Conservation (phyloP, 163 green algal species). For the Prototheca wickerhamii region DNA sequence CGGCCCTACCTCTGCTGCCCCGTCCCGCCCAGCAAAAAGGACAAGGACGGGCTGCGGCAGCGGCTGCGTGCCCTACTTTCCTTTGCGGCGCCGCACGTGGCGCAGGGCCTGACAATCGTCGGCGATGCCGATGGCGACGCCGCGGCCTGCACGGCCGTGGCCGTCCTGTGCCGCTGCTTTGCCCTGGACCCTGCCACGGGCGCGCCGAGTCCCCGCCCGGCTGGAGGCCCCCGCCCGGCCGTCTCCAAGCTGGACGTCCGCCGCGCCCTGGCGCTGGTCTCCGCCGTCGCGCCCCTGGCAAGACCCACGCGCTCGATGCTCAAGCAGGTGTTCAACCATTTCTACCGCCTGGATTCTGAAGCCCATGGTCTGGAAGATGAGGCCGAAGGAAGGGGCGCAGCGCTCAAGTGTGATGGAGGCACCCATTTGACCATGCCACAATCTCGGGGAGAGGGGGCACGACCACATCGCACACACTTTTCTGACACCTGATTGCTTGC, state of each 20-base stretch:
- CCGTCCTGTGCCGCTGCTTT: too few relatives aligned
- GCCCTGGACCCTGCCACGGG: too few relatives aligned
- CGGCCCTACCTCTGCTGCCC: too few relatives aligned
- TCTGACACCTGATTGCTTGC: too few relatives aligned
- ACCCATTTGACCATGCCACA: too few relatives aligned
- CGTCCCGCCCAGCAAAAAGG: neutral
- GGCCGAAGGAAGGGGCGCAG: too few relatives aligned
- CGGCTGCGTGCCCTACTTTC: neutral
- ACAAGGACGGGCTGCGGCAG: constrained; percentile 2
- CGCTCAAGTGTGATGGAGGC: neutral
- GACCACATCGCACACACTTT: too few relatives aligned
- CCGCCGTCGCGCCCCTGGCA: constrained; percentile 39
- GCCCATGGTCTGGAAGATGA: too few relatives aligned
- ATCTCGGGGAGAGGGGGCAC: too few relatives aligned
- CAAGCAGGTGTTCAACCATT: constrained; percentile 72
- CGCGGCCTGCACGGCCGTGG: constrained; percentile 7
- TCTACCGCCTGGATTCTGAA: too few relatives aligned
- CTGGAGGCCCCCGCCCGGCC: neutral
- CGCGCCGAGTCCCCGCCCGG: too few relatives aligned
- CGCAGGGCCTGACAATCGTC: neutral
- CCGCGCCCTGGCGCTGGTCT: constrained; percentile 50
- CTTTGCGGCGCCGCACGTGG: neutral
- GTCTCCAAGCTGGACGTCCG: constrained; percentile 49
- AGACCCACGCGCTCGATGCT: constrained; percentile 53
- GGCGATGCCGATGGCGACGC: neutral